phyloP scores from a whole-genome alignment of 768 basidiomycete species.

The Pisolithus sp. region DNA sequence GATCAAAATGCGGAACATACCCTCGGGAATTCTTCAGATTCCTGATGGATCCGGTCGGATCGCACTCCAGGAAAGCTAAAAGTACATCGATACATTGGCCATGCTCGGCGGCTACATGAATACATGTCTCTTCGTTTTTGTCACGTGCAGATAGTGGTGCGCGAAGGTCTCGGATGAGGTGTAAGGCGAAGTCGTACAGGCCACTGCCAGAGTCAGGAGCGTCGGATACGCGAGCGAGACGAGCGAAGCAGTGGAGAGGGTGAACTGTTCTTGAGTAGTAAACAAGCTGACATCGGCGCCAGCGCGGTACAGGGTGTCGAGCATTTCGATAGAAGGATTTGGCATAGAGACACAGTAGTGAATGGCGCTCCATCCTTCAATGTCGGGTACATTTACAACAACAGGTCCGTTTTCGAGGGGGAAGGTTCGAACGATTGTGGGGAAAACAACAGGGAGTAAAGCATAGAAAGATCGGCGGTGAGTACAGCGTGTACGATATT shows the following conservation, averaged over 20 bases:
- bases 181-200: slow-evolving; percentile 54
- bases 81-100: slow-evolving; percentile 61
- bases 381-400: slow-evolving; percentile 65
- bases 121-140: slow-evolving; percentile 65
- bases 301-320: slow-evolving; percentile 69
- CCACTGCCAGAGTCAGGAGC: slow-evolving; percentile 30
- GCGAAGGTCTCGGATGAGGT: slow-evolving; percentile 63
- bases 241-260: slow-evolving; percentile 63
- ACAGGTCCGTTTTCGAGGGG: slow-evolving; percentile 32
- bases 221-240: slow-evolving; percentile 28
- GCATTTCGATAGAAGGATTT: slow-evolving; percentile 51
- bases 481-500: slow-evolving; percentile 51
- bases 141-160: slow-evolving; percentile 65
- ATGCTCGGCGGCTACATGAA: slow-evolving; percentile 74
- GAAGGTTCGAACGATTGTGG: slow-evolving; percentile 40
- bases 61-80: slow-evolving; percentile 58
- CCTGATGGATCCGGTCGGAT: slow-evolving; percentile 47
- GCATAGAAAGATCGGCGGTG: slow-evolving; percentile 41
- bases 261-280: slow-evolving; percentile 56
- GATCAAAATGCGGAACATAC: slow-evolving; percentile 34
- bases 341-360: slow-evolving; percentile 59
- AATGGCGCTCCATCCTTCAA: slow-evolving; percentile 65
- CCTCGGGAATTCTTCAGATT: slow-evolving; percentile 66
- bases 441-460: slow-evolving; percentile 52
- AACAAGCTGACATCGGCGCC: slow-evolving; percentile 72